Base-by-base conservation (phyloP, 116 monocot species). In the Cymodocea nodosa region DNA sequence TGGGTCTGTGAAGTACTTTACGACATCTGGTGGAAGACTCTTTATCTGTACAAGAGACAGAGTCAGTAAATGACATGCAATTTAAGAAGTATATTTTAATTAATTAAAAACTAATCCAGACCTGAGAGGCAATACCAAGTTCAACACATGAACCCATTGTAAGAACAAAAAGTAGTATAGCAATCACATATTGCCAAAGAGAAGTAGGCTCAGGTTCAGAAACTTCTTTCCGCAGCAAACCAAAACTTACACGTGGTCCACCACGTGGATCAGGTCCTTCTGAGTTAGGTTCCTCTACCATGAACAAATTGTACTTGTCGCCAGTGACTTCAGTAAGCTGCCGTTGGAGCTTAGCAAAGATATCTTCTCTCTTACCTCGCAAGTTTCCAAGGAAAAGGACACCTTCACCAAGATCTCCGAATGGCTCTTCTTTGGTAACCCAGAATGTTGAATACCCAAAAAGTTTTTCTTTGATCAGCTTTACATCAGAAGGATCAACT, bases 121-220 rank as follows among this genome's bases (percentile, higher is more conserved):
- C 97, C 85, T 97, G 90, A 79, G 97, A 90, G 68, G 97, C 91
- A 85, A 97, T 97, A 69, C 97, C 97, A 54, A 97, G 66, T 74
- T 97, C 97, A 15, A 97, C 78, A 70, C 97, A 91, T 11, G 97
- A 97, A 62, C 90, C 90, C 50, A 85, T 72, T n/a, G 97, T 91
- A 15, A 97, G 78, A 50, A 97, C 77, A 77, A 97, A 88, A 59
- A 97, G 87, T 50, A 97, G 71, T 20, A 88, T 74, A 55, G 97
- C 81, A 55, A 97, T 97, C 25, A 97, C 87, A 77, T 97, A 97
- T 73, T 97, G 91, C 90, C 87, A 97, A n/a, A 97, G 83, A 44
- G 88, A 80, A 65, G 91, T 97, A 10, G 87, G 82, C 52, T 85
- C 91, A 61, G 97, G 91, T 68, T 97, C 97, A 69, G 91, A 97